Evolutionary conservation across 768 basidiomycete genomes (phyloP), one percentile per base, ranked within the genome.

Genomic region (Russula emetica): DNA sequence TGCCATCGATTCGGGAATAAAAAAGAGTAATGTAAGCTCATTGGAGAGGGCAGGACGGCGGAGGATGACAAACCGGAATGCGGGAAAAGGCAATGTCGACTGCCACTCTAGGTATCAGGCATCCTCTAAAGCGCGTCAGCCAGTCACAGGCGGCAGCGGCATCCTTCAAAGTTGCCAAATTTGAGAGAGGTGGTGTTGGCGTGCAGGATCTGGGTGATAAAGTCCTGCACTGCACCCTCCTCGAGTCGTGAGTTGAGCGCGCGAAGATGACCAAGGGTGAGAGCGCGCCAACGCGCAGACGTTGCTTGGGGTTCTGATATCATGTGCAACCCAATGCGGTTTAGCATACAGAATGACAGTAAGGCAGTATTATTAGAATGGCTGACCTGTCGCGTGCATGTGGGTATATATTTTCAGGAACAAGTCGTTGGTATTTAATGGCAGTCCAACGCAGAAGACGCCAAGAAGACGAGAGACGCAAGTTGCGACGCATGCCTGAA

Each of bases 381-480:
- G 75, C 79, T 58, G 66, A 85, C 85, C 85, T 58, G 76, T 74
- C 22, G 78, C 70, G 58, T 78, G 77, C 80, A 88, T 86, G 66
- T 79, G 83, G 50, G 76, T 77, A 68, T 86, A 84, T 18, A 89
- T 79, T 67, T 84, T 82, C 0, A 82, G 78, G 36, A 92, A 76
- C 5, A 88, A 79, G 0, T 80, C 80, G 63, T 92, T 88, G 26
- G 85, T 79, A 71, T 86, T 86, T 22, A 86, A 78, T 28, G 88
- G 85, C 62, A 87, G 84, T 7, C 89, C 89, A 63, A 90, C 80
- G 70, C 87, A 88, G 71, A 92, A 92, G 0, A 83, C 79, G 10
- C 85, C 82, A 55, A 90, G 76, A 4, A 87, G 84, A 18, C 86
- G 81, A 10, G 86, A 82, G 36, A 86, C 80, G 70, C 86, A 88